Percentiles rank a stretch among this genome's conserved stretches.
These are phyloP conservation scores for Fusarium coffeatum DNA, from an alignment of 2,329 filamentous ascomycete genomes.

Conservation along the genomic window DNA sequence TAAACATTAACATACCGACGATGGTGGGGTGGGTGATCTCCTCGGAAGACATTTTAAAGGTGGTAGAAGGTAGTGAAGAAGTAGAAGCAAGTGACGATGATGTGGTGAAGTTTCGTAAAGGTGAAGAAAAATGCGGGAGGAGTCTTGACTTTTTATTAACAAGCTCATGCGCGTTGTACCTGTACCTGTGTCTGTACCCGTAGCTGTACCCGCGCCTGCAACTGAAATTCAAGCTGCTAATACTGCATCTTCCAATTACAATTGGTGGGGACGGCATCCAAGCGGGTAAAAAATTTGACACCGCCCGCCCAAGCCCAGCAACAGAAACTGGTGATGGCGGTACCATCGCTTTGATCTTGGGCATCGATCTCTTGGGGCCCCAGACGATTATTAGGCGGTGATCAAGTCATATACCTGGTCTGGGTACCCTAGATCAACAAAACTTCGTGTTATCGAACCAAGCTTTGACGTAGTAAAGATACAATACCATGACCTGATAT, in stretches of 20 bases:
- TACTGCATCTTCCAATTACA: constrained; percentile 9
- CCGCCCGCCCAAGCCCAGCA: constrained; percentile 31
- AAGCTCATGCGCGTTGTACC: neutral
- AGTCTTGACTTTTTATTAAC: constrained; percentile 39
- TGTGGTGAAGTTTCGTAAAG: constrained; percentile 29
- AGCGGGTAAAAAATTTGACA: constrained; percentile 47
- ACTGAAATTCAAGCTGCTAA: constrained; percentile 12
- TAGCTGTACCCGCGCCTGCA: constrained; percentile 11
- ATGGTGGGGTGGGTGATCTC: constrained; percentile 81
- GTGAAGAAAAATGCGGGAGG: constrained; percentile 37
- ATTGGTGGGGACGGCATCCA: constrained; percentile 21
- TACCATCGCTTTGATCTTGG: constrained; percentile 33
- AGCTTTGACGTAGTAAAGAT: neutral
- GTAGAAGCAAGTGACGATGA: constrained; percentile 30
- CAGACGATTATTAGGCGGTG: constrained; percentile 31
- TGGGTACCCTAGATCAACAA: constrained; percentile 15
- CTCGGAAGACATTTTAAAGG: constrained; percentile 65
- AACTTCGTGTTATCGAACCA: neutral
- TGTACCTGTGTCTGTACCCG: neutral
- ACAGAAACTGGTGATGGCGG: constrained; percentile 38
- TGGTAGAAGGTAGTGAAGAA: constrained; percentile 20
- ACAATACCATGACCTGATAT: constrained; percentile 11
- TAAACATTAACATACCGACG: constrained; percentile 66
- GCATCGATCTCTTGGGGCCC: constrained; percentile 35
- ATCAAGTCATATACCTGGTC: constrained; percentile 9